Percentiles rank a stretch among this genome's conserved stretches.
phyloP scores from a whole-genome alignment of 768 basidiomycete species.

The Tricholoma sp. region DNA sequence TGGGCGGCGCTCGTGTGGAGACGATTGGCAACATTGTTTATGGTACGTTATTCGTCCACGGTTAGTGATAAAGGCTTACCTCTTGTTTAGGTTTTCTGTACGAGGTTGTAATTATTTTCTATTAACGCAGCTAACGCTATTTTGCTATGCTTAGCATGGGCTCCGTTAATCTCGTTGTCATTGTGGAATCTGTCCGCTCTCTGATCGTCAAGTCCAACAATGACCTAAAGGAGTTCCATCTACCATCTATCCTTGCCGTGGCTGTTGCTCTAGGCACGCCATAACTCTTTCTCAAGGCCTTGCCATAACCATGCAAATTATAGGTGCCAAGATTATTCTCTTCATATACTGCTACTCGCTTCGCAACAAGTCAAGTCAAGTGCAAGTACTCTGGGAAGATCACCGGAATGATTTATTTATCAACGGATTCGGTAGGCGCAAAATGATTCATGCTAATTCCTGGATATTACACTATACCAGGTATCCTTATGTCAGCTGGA shows the following conservation, averaged over 20 bases:
- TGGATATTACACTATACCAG: constrained; percentile 28
- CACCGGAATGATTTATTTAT: constrained; percentile 91
- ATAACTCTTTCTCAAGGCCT: constrained; percentile 1
- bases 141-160: constrained; percentile 60
- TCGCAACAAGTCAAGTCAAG: constrained; percentile 81
- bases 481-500: constrained; percentile 77
- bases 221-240: constrained; percentile 60
- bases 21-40: constrained; percentile 88
- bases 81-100: constrained; percentile 43
- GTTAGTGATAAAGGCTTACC: neutral
- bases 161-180: constrained; percentile 84
- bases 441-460: neutral
- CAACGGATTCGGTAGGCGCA: constrained; percentile 62
- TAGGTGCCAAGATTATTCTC: constrained; percentile 79
- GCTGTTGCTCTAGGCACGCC: constrained; percentile 67
- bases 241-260: constrained; percentile 82
- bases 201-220: constrained; percentile 52
- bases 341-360: constrained; percentile 86
- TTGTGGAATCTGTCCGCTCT: constrained; percentile 81
- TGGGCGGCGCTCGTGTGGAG: constrained; percentile 84
- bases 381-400: constrained; percentile 94
- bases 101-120: constrained; percentile 3
- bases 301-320: neutral
- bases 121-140: neutral
- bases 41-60: constrained; percentile 34